Conservation (phyloP, 192 early-diverging fungal species). For the Phycomyces nitens region DNA sequence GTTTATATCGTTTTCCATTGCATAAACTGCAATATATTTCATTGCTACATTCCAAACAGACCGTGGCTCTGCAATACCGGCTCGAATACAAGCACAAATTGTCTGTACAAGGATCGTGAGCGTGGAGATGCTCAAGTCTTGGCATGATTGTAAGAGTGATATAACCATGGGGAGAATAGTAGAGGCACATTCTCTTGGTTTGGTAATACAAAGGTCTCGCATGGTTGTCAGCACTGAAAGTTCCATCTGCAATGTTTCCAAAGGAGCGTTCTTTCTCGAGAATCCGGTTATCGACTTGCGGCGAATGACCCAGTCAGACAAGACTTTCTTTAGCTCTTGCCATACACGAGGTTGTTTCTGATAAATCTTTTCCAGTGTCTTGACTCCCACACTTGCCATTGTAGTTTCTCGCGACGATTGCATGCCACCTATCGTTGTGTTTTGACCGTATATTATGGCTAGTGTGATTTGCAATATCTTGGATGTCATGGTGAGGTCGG, state of each 20-base stretch:
- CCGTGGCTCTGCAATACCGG: constrained; percentile 42
- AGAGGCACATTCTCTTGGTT: constrained; percentile 39
- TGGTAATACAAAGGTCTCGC: constrained; percentile 44
- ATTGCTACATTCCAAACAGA: constrained; percentile 49
- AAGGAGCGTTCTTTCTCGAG: neutral
- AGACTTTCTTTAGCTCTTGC: constrained; percentile 46
- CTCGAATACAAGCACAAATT: constrained; percentile 39
- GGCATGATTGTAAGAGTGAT: constrained; percentile 41
- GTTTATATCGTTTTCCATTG: constrained; percentile 22
- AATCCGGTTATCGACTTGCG: constrained; percentile 28
- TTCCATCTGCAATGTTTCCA: constrained; percentile 40
- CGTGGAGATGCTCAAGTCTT: constrained; percentile 36
- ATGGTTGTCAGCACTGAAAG: constrained; percentile 48
- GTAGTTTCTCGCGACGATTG: constrained; percentile 7
- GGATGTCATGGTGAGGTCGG: constrained; percentile 45
- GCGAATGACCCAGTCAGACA: constrained; percentile 47
- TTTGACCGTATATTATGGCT: constrained; percentile 34
- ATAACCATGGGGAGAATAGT: constrained; percentile 51
- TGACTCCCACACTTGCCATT: constrained; percentile 44
- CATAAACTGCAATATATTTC: constrained; percentile 40
- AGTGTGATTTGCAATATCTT: constrained; percentile 44
- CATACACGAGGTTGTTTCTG: constrained; percentile 49
- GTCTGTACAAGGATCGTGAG: constrained; percentile 47
- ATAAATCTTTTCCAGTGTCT: constrained; percentile 43
- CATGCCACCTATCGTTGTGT: neutral